phyloP scores from a whole-genome alignment of 768 basidiomycete species.

The Lactarius akahatsu region DNA sequence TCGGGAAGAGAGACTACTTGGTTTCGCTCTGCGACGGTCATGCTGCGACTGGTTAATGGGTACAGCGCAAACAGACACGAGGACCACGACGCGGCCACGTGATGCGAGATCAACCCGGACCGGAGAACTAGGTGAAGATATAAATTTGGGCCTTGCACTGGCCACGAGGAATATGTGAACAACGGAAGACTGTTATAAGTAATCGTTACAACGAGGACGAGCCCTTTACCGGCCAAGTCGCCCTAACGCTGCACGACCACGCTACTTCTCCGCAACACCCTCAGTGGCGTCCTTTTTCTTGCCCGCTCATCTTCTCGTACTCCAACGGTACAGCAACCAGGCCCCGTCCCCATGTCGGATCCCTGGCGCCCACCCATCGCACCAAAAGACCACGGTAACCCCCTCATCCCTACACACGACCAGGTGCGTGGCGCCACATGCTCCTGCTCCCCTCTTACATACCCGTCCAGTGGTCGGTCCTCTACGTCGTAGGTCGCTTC shows the following conservation, averaged over 20 bases:
- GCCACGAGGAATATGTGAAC: conserved; percentile 18
- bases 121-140: background rate
- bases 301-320: background rate
- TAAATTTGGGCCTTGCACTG: conserved; percentile 10
- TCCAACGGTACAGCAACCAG: background rate
- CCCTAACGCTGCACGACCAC: background rate
- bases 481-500: conserved; percentile 62
- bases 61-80: too few species aligned
- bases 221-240: conserved; percentile 11
- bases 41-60: too few species aligned
- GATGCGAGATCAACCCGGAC: background rate
- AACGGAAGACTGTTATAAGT: conserved; percentile 8
- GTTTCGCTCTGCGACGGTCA: background rate
- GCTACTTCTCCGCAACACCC: conserved; percentile 4
- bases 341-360: conserved; percentile 15
- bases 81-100: background rate
- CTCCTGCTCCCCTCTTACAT: background rate
- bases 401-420: conserved; percentile 20
- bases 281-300: conserved; percentile 11
- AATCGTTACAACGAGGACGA: background rate
- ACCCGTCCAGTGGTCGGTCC: conserved; percentile 58
- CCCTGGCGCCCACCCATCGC: conserved; percentile 11
- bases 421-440: conserved; percentile 24
- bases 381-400: conserved; percentile 4
- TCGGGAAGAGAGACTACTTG: too few species aligned